Evolutionary conservation across 192 early-diverging fungal species (phyloP), one percentile per base, ranked within the genome.

Genomic region (Umbelopsis sp.): DNA sequence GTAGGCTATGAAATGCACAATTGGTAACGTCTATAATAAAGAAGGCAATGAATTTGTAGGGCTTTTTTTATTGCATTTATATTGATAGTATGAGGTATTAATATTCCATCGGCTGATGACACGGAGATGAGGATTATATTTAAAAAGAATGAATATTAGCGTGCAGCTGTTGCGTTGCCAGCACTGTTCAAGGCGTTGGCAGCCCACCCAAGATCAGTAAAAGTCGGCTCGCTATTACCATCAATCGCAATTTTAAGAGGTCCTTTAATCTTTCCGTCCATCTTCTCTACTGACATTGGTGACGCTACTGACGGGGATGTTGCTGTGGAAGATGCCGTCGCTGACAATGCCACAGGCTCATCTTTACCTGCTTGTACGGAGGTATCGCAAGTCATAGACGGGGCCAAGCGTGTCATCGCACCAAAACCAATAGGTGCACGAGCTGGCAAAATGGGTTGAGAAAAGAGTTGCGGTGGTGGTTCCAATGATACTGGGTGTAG

Each of bases 131-230:
- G 31, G 29, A 62, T 17, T 62, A 32, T 62, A 62, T 24, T 20
- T 16, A 20, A n/a, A 62, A 14, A 17, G 3, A 17, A 20, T 9
- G 14, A 7, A 4, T 7, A 29, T 31, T n/a, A 62, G 29, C 56
- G 56, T 34, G 56, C 56, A 34, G 56, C 31, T 22, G 25, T 62
- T 20, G 56, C 56, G 14, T 20, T 62, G 12, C 31, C 31, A 62
- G 56, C 31, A 22, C 34, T 62, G 29, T 29, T 32, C 14, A 62
- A 14, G 56, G 31, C 56, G 26, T 62, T 34, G 4, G 56, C 56
- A 29, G 56, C 56, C 56, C 56, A 62, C 16, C 56, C 20, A n/a
- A 62, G 56, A n/a, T 62, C 56, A 34, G 56, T 20, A 62, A 34
- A 62, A 29, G 12, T 14, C 7, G 56, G 29, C 17, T 62, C 56